phyloP scores from a whole-genome alignment of 805 yeast species.

The Cyberlindnera misumaiensis region DNA sequence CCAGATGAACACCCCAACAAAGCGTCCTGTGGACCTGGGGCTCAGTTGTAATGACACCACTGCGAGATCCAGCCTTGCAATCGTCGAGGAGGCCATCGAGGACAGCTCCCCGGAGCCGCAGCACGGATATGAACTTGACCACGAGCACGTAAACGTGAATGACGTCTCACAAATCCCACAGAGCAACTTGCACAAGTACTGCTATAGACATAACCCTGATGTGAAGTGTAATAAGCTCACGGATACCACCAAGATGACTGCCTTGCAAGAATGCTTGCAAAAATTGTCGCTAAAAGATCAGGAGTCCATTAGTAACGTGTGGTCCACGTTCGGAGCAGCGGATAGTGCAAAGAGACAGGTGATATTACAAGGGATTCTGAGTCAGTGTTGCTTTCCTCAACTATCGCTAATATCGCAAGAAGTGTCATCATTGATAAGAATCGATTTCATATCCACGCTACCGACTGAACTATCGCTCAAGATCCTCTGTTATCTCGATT shows the following conservation, averaged over 20 bases:
- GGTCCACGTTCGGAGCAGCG: conserved; percentile 78
- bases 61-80: too few species aligned
- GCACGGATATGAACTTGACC: not conserved
- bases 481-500: conserved; percentile 82
- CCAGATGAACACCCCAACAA: too few species aligned
- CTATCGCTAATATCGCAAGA: conserved; percentile 79
- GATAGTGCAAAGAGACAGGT: conserved; percentile 63
- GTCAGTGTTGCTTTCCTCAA: conserved; percentile 94
- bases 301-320: conserved; percentile 70
- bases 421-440: conserved; percentile 69
- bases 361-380: conserved; percentile 73
- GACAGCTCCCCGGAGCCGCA: not conserved
- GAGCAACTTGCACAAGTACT: conserved; percentile 60
- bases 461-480: conserved; percentile 84
- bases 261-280: conserved; percentile 52
- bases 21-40: conserved; percentile 13
- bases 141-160: not conserved
- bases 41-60: conserved; percentile 6
- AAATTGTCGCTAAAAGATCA: conserved; percentile 63
- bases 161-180: conserved; percentile 17
- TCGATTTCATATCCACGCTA: conserved; percentile 79
- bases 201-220: conserved; percentile 93
- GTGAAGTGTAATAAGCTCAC: conserved; percentile 63
- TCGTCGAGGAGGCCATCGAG: too few species aligned
- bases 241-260: conserved; percentile 56